Percentiles rank a stretch among this genome's conserved stretches.
These are phyloP conservation scores for Metschnikowia dekortorum DNA, from an alignment of 805 yeast species.

Conservation along the genomic window DNA sequence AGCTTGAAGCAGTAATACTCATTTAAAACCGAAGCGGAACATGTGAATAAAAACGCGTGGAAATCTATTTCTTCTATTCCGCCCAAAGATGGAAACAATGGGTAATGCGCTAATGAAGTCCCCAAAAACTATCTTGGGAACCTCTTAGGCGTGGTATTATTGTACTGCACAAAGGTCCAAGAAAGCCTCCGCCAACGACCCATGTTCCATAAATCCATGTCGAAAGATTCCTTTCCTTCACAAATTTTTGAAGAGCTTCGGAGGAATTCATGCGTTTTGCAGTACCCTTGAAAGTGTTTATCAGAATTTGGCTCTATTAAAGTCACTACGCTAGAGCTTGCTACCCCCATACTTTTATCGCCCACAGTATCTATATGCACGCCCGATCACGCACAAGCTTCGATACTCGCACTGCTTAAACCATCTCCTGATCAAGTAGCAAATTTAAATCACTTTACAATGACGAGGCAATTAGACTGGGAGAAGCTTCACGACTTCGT, in stretches of 20 bases:
- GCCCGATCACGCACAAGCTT: neutral
- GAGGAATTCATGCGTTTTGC: neutral
- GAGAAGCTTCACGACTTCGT: slow-evolving; percentile 10
- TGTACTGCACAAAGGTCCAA: neutral
- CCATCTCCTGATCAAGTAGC: neutral
- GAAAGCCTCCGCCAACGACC: neutral
- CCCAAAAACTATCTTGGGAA: neutral
- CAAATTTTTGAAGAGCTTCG: neutral
- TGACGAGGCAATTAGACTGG: slow-evolving; percentile 9
- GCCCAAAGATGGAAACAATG: neutral
- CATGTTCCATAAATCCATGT: neutral
- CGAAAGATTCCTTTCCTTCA: neutral
- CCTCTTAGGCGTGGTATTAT: neutral
- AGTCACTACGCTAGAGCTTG: neutral
- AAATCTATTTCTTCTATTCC: neutral
- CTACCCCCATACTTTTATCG: neutral
- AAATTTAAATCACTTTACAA: neutral
- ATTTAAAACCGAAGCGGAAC: neutral
- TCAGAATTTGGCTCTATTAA: too few species aligned
- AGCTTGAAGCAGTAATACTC: neutral
- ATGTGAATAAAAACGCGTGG: neutral
- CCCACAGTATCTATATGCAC: neutral
- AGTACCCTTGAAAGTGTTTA: too few species aligned
- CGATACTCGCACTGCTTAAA: neutral
- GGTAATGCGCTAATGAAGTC: neutral